phyloP scores from a whole-genome alignment of 83 land plant species.

The Picea abies region DNA sequence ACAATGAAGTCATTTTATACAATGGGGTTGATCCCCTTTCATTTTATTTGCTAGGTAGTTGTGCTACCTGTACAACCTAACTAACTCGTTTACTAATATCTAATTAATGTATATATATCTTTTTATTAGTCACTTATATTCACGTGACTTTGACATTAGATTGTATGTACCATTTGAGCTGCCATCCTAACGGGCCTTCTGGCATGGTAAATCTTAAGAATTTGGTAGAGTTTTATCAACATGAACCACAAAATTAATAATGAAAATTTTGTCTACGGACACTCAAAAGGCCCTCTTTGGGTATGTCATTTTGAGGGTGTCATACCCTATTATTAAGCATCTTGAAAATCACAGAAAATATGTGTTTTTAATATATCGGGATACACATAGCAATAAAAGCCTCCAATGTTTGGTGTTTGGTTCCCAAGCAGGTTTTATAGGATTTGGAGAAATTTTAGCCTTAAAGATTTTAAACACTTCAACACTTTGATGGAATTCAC shows the following conservation, averaged over 20 bases:
- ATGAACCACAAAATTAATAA: not conserved
- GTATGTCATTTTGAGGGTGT: not conserved
- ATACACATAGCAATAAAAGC: not conserved
- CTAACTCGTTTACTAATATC: no score
- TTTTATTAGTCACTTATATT: no score
- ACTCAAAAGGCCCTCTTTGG: not conserved
- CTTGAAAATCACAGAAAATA: not conserved
- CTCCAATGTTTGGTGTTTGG: not conserved
- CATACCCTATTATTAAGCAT: not conserved
- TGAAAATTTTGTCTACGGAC: not conserved
- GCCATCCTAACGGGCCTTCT: not conserved
- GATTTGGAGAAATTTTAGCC: not conserved
- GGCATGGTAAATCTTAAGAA: not conserved
- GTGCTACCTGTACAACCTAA: no score
- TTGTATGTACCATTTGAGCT: no score
- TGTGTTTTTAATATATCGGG: not conserved
- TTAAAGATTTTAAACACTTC: not conserved
- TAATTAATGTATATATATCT: no score
- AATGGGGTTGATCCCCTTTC: no score
- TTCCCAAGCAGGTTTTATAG: not conserved
- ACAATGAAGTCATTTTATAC: no score
- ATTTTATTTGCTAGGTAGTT: no score
- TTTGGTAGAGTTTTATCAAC: not conserved
- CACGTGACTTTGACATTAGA: no score
- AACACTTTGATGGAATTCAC: not conserved